Evolutionary conservation across 1,284 basidiomycete genomes (phyloP), one percentile per base, ranked within the genome.

Genomic region (Melampsora abietis-canadensis): DNA sequence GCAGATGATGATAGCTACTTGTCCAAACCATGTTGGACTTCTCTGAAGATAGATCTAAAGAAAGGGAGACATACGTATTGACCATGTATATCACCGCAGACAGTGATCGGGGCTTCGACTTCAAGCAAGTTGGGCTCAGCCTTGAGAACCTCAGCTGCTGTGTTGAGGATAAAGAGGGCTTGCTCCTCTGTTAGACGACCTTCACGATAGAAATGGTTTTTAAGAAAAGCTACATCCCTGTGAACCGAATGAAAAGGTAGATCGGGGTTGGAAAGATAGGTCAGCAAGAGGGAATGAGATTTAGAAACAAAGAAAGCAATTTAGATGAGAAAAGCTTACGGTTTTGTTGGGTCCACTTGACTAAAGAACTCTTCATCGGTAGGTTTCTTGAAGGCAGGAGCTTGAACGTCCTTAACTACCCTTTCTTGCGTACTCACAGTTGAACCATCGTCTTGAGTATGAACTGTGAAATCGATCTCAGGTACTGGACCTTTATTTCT

Each of bases 191-290:
- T 78, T 76, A 60, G 76, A 65, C 92, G 85, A 0, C 95, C 95
- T 83, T 98, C 95, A 70, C 94, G 89, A 83, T 98, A 98, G 81
- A 98, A 97, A 84, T 98, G 95, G 80, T 98, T 98, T 86, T 98
- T 98, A 77, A 98, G 86, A 83, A 95, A 98, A 44, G 92, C 93
- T 79, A 98, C 87, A 83, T 98, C 92, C n/a, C 70, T 73, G 37
- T 21, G 21, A 59, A 47, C 37, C 0, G 57, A 21, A 66, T 27
- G 21, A 31, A 66, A 59, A 17, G 31, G 34, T n/a, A 60, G 67
- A 17, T 46, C 44, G 67, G 27, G n/a, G 15, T 31, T n/a, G 8
- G 19, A 64, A 19, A 54, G 30, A 34, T 1, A 40, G 15, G 54
- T 68, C 19, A 62, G 60, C n/a, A 6, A 47, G 63, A 7, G 21